A percentile compares a stretch with the other conserved stretches of the same genome.
Evolutionary conservation across 176 grass and related monocot genomes (phyloP).

Genomic region (Luzula sylvatica): DNA sequence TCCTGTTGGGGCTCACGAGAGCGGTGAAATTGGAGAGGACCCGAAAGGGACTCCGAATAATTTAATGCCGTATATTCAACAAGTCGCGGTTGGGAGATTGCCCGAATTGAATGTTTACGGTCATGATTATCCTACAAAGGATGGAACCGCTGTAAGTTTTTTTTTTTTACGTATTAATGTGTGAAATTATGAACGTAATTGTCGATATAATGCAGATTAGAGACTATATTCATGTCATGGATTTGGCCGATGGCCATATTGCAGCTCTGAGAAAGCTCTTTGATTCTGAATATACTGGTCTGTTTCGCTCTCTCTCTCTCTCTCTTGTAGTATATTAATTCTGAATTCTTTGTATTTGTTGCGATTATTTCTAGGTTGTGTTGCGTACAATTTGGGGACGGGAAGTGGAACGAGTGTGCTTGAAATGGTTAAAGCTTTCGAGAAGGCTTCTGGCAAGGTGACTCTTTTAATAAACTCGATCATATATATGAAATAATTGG

Average conservation of each 20-base stretch:
- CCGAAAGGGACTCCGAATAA: conserved; percentile 88
- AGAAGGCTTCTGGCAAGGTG: conserved; percentile 80
- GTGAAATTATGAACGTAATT: background rate
- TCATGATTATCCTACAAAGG: conserved; percentile 72
- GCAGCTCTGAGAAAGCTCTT: conserved; percentile 72
- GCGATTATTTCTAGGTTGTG: conserved; percentile 39
- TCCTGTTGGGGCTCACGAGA: conserved; percentile 76
- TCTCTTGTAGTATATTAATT: background rate
- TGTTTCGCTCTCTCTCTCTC: background rate
- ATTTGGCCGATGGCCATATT: conserved; percentile 87
- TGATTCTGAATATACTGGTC: conserved; percentile 41
- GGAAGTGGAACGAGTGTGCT: conserved; percentile 76
- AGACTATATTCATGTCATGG: conserved; percentile 91
- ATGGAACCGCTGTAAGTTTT: conserved; percentile 59
- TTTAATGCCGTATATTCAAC: conserved; percentile 88
- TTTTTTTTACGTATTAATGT: background rate
- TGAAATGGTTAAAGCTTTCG: conserved; percentile 77
- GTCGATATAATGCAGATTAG: conserved; percentile 37
- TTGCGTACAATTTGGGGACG: conserved; percentile 81
- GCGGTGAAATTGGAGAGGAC: conserved; percentile 86
- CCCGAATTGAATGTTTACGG: conserved; percentile 81
- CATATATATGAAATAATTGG: background rate
- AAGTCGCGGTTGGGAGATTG: conserved; percentile 62
- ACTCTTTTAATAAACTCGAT: background rate
- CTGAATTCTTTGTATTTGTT: background rate